These are phyloP conservation scores for Davidsoniella eucalypti DNA, from an alignment of 2,329 filamentous ascomycete species.

Conservation along the genomic window DNA sequence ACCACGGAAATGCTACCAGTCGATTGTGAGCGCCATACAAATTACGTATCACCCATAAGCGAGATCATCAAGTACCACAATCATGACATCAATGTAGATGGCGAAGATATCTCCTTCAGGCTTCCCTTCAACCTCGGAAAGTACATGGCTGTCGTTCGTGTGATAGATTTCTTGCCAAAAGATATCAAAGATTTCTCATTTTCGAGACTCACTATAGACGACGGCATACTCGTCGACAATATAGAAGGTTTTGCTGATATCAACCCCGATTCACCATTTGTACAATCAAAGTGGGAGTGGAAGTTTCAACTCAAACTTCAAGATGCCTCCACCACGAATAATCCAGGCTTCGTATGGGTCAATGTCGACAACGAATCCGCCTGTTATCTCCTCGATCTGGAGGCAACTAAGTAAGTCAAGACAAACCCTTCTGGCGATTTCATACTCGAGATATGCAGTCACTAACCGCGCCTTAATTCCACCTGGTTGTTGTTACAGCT, in stretches of 20 bases:
- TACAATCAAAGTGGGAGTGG: constrained; percentile 55
- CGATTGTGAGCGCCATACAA: constrained; percentile 13
- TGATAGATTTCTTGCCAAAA: constrained; percentile 64
- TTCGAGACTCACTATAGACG: constrained; percentile 29
- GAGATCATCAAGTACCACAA: constrained; percentile 19
- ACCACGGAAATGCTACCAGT: constrained; percentile 15
- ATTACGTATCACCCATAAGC: background rate
- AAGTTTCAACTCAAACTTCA: constrained; percentile 65
- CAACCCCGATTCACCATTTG: constrained; percentile 8
- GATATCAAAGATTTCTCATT: constrained; percentile 54
- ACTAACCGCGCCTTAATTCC: background rate
- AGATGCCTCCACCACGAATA: constrained; percentile 30
- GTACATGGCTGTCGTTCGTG: constrained; percentile 54
- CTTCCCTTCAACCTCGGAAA: constrained; percentile 61
- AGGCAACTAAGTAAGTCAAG: constrained; percentile 27
- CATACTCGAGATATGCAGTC: background rate
- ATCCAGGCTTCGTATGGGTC: constrained; percentile 33
- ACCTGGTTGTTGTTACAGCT: constrained; percentile 22
- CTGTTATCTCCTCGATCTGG: constrained; percentile 30
- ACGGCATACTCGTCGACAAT: constrained; percentile 19
- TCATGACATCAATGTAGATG: background rate
- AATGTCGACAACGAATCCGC: constrained; percentile 44
- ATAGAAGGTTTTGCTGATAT: constrained; percentile 16
- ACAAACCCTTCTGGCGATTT: too few species aligned
- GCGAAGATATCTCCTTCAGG: constrained; percentile 18